Evolutionary conservation across 2,329 filamentous ascomycete species (phyloP).

Genomic region (Penicillium sp.): DNA sequence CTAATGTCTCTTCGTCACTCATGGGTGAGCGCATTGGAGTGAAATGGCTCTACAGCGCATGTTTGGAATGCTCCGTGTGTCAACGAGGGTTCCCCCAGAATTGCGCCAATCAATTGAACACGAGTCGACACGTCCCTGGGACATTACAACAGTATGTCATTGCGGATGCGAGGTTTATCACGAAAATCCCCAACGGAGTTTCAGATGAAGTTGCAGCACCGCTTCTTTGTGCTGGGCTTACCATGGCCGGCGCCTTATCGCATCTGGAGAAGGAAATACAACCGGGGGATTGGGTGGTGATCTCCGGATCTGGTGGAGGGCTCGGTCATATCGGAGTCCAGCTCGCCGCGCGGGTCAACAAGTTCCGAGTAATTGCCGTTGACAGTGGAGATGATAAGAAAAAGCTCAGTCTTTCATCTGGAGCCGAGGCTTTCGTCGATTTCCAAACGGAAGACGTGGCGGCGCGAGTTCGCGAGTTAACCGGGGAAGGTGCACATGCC

Average conservation of each 20-base stretch:
- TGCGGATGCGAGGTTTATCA: slow-evolving; percentile 21
- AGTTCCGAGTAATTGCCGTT: slow-evolving; percentile 50
- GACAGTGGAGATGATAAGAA: slow-evolving; percentile 18
- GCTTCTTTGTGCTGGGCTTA: slow-evolving; percentile 18
- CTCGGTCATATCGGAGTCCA: slow-evolving; percentile 51
- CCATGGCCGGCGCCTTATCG: slow-evolving; percentile 18
- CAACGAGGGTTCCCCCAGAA: slow-evolving; percentile 15
- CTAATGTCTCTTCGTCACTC: slow-evolving; percentile 8
- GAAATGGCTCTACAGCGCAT: slow-evolving; percentile 26
- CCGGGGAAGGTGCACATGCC: slow-evolving; percentile 20
- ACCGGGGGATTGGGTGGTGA: slow-evolving; percentile 36
- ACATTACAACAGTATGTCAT: slow-evolving; percentile 25
- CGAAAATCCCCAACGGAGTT: slow-evolving; percentile 14
- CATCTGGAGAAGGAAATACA: slow-evolving; percentile 17
- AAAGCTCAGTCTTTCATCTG: slow-evolving; percentile 17
- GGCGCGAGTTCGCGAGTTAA: slow-evolving; percentile 16
- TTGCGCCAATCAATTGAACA: slow-evolving; percentile 21
- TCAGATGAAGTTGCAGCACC: slow-evolving; percentile 17
- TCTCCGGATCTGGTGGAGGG: slow-evolving; percentile 49
- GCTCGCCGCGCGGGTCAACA: slow-evolving; percentile 51
- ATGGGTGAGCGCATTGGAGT: slow-evolving; percentile 19
- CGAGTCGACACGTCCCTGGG: slow-evolving; percentile 22
- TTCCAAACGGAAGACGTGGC: slow-evolving; percentile 19
- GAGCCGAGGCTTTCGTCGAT: slow-evolving; percentile 19
- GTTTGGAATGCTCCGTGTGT: slow-evolving; percentile 19